phyloP scores from a whole-genome alignment of 2,329 filamentous ascomycete genomes.

The Ophidiomyces ophidiicola region DNA sequence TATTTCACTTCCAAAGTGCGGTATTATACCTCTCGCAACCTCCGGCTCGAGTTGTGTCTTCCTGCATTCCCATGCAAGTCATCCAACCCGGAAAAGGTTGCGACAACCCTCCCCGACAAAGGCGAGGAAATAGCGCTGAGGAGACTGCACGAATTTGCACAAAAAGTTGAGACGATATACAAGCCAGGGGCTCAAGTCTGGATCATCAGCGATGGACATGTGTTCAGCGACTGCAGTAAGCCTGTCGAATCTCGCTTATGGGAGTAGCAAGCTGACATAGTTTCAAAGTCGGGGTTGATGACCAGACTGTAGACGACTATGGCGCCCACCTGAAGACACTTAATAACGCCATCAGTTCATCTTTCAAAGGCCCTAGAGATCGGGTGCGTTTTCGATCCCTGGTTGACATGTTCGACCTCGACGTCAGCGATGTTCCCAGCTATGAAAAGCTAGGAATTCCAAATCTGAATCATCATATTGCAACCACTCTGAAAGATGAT shows the following conservation, averaged over 20 bases:
- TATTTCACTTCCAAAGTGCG: slow-evolving; percentile 2
- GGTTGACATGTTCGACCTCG: slow-evolving; percentile 5
- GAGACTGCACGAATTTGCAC: slow-evolving; percentile 1
- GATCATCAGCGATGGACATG: slow-evolving; percentile 7
- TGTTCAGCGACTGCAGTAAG: slow-evolving; percentile 9
- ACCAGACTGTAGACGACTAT: slow-evolving; percentile 5
- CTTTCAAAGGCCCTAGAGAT: not conserved
- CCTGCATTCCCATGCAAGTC: slow-evolving; percentile 8
- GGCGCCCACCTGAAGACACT: slow-evolving; percentile 3
- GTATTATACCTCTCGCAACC: slow-evolving; percentile 4
- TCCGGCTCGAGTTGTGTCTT: slow-evolving; percentile 1
- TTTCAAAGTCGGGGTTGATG: slow-evolving; percentile 4
- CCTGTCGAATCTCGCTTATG: not conserved
- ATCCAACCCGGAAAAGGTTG: slow-evolving; percentile 5
- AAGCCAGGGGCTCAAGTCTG: slow-evolving; percentile 5
- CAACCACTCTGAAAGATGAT: not conserved
- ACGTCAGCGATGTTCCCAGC: not conserved
- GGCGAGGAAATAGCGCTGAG: slow-evolving; percentile 6
- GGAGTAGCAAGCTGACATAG: too few relatives aligned
- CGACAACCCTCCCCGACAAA: slow-evolving; percentile 1
- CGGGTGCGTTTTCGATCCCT: slow-evolving; percentile 5
- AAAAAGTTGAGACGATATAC: slow-evolving; percentile 4
- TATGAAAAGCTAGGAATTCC: not conserved
- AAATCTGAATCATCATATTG: slow-evolving; percentile 1
- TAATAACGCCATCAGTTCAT: slow-evolving; percentile 1